Percentiles rank a stretch among this genome's conserved stretches.
phyloP scores from a whole-genome alignment of 176 grass and related monocot species.

The Luzula sylvatica region DNA sequence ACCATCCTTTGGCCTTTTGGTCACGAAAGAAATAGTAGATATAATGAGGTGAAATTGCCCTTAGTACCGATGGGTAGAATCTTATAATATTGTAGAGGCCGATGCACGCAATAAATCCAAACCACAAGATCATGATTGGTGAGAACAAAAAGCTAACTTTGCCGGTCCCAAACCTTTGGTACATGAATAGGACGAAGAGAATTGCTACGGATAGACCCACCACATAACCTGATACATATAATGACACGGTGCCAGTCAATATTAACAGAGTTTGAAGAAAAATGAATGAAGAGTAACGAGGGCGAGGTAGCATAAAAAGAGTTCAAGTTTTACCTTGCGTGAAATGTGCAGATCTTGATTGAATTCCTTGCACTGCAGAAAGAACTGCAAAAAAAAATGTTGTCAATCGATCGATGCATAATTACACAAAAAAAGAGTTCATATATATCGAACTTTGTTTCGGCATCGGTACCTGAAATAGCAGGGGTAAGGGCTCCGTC shows the following conservation, averaged over 20 bases:
- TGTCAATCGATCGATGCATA: neutral
- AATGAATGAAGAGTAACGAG: neutral
- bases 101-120: conserved; percentile 26
- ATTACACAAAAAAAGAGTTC: neutral
- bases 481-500: conserved; percentile 75
- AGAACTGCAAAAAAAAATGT: conserved; percentile 36
- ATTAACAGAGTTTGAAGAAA: neutral
- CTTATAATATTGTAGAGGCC: conserved; percentile 68
- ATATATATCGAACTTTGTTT: too few species aligned
- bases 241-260: neutral
- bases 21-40: conserved; percentile 41
- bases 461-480: conserved; percentile 47
- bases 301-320: too few species aligned
- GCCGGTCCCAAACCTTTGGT: conserved; percentile 48
- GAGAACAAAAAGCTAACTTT: conserved; percentile 79
- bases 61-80: conserved; percentile 49
- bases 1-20: conserved; percentile 49
- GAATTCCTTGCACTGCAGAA: conserved; percentile 83
- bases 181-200: conserved; percentile 45
- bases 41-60: conserved; percentile 48
- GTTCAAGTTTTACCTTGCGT: conserved; percentile 43
- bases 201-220: conserved; percentile 53
- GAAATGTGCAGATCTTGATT: conserved; percentile 53
- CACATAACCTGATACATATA: conserved; percentile 37
- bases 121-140: conserved; percentile 70